phyloP scores from a whole-genome alignment of 2,329 filamentous ascomycete genomes.

The Emericellopsis cladophorae region DNA sequence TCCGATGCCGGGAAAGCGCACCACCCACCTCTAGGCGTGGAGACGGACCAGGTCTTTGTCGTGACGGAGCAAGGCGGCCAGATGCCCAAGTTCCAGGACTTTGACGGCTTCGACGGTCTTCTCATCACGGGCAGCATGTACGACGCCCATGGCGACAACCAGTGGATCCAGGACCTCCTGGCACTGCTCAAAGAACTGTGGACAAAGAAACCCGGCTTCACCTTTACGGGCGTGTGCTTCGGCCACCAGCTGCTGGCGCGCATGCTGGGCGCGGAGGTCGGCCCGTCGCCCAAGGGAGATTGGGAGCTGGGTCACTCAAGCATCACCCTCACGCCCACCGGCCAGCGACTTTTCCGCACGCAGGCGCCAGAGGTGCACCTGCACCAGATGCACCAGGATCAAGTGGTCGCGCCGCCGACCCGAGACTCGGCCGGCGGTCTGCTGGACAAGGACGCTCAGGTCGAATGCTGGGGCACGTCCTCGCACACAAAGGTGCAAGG shows the following conservation, averaged over 20 bases:
- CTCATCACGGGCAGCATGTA: constrained; percentile 58
- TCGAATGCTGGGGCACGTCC: constrained; percentile 49
- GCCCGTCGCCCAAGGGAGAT: constrained; percentile 44
- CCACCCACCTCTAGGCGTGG: constrained; percentile 37
- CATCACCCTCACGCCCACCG: constrained; percentile 50
- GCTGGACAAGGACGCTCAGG: constrained; percentile 22
- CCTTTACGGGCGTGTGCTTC: constrained; percentile 65
- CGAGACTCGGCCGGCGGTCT: constrained; percentile 28
- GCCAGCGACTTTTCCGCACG: constrained; percentile 55
- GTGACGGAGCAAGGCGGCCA: constrained; percentile 33
- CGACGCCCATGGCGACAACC: constrained; percentile 56
- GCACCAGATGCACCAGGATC: constrained; percentile 73
- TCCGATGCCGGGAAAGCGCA: constrained; percentile 35
- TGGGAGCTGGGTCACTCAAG: constrained; percentile 64
- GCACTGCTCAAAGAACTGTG: constrained; percentile 40
- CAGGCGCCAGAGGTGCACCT: constrained; percentile 36
- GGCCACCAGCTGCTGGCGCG: constrained; percentile 70
- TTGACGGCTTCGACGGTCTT: constrained; percentile 58
- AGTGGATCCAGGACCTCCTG: constrained; percentile 63
- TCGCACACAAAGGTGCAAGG: constrained; percentile 58
- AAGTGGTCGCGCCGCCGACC: constrained; percentile 49
- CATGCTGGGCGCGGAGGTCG: constrained; percentile 56
- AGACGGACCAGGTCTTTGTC: constrained; percentile 41
- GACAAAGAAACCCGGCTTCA: constrained; percentile 34
- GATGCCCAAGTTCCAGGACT: constrained; percentile 32